phyloP scores from a whole-genome alignment of 2,329 filamentous ascomycete species.

The Microcyclospora pomicola region DNA sequence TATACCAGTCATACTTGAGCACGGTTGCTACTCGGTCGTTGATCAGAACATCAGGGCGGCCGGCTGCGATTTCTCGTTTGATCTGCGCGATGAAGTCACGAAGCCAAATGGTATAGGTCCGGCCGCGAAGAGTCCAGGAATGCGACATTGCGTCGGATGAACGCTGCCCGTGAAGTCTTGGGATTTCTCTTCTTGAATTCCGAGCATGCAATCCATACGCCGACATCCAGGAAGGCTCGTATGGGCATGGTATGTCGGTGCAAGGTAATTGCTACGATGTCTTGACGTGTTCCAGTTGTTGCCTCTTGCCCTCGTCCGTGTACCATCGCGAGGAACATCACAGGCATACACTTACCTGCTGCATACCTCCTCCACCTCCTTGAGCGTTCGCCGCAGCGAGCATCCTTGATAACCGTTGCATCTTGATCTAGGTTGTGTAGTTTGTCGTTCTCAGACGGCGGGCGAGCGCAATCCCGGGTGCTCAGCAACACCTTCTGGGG shows the following conservation, averaged over 20 bases:
- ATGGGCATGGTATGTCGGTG: not conserved
- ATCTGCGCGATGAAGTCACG: too few relatives aligned
- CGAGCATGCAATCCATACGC: not conserved
- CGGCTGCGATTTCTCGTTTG: too few relatives aligned
- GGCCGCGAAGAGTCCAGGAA: too few relatives aligned
- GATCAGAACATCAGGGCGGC: too few relatives aligned
- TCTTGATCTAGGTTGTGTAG: conserved; percentile 28
- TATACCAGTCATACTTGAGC: too few relatives aligned
- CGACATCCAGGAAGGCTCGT: not conserved
- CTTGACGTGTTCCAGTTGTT: not conserved
- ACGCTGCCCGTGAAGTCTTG: too few relatives aligned
- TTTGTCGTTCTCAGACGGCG: not conserved
- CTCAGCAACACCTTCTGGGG: too few relatives aligned
- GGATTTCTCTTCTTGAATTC: too few relatives aligned
- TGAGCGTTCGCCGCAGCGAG: conserved; percentile 56
- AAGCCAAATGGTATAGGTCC: too few relatives aligned
- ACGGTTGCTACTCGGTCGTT: too few relatives aligned
- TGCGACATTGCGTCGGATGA: too few relatives aligned
- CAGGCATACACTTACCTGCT: conserved; percentile 38
- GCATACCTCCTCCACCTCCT: conserved; percentile 55
- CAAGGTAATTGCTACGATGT: not conserved
- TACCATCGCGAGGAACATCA: not conserved
- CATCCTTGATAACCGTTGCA: conserved; percentile 89
- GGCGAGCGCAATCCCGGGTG: too few relatives aligned
- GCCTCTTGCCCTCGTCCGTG: not conserved